Conservation (phyloP, 345 rosid species). For the Arabidopsis arenosa region DNA sequence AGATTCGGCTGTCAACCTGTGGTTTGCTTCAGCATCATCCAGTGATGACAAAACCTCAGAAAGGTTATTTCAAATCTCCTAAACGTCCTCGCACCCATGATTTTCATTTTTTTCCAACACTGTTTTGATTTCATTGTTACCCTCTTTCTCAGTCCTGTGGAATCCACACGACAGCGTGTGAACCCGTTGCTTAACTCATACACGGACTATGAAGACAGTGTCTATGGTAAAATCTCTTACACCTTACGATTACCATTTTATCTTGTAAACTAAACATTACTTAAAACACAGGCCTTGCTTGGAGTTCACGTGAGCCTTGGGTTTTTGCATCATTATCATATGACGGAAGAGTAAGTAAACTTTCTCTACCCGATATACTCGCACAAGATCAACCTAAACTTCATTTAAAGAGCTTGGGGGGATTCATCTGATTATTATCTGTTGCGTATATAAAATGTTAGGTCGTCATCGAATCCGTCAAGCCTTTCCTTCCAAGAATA, state of each 20-base stretch:
- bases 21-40: constrained; percentile 66
- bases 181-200: constrained; percentile 68
- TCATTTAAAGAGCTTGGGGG: constrained; percentile 8
- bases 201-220: constrained; percentile 88
- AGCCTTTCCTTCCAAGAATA: constrained; percentile 57
- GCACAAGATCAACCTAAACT: constrained; percentile 8
- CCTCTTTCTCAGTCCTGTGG: constrained; percentile 48
- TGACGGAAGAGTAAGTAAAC: constrained; percentile 83
- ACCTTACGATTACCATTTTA: constrained; percentile 9
- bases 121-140: constrained; percentile 21
- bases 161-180: constrained; percentile 43
- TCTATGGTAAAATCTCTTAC: constrained; percentile 62
- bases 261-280: constrained; percentile 32
- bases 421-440: constrained; percentile 13
- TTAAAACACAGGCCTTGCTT: constrained; percentile 68
- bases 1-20: constrained; percentile 85
- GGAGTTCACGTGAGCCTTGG: constrained; percentile 93
- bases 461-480: constrained; percentile 76
- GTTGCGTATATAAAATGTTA: constrained; percentile 39
- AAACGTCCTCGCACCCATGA: constrained; percentile 1
- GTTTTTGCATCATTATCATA: constrained; percentile 89
- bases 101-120: not conserved
- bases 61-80: constrained; percentile 51
- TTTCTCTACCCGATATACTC: not conserved
- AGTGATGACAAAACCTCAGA: constrained; percentile 52